Evolutionary conservation across 2,329 filamentous ascomycete species (phyloP).

Genomic region (Colletotrichum noveboracense): DNA sequence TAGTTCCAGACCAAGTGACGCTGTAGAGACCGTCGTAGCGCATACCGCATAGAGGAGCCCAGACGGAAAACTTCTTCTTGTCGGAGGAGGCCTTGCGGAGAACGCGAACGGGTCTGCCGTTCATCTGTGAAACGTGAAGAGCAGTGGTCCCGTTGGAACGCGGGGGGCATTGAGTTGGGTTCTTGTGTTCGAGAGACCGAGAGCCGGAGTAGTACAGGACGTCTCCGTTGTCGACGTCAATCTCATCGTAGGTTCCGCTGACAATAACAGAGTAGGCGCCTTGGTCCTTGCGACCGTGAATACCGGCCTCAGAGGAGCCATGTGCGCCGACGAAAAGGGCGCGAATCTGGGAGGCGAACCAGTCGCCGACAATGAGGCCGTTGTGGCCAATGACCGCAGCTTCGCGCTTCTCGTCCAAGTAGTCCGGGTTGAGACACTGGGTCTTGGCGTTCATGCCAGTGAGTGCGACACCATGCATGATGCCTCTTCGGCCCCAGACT

Average conservation of each 20-base stretch:
- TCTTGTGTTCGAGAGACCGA: slow-evolving; percentile 12
- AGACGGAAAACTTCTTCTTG: not conserved
- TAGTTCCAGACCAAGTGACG: slow-evolving; percentile 13
- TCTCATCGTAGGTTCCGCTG: slow-evolving; percentile 33
- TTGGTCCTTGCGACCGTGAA: slow-evolving; percentile 46
- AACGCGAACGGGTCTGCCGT: slow-evolving; percentile 30
- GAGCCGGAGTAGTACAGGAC: slow-evolving; percentile 29
- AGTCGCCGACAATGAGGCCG: slow-evolving; percentile 42
- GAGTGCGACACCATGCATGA: not conserved
- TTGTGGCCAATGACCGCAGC: slow-evolving; percentile 30
- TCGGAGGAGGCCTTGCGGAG: slow-evolving; percentile 27
- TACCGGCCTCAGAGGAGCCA: slow-evolving; percentile 52
- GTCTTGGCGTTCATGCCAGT: not conserved
- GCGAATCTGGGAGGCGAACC: slow-evolving; percentile 59
- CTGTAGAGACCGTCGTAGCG: slow-evolving; percentile 41
- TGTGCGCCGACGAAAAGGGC: slow-evolving; percentile 60
- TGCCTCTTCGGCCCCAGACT: not conserved
- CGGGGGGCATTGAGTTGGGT: not conserved
- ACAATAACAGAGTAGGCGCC: slow-evolving; percentile 64
- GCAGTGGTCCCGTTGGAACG: slow-evolving; percentile 21
- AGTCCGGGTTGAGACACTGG: not conserved
- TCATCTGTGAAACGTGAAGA: slow-evolving; percentile 23
- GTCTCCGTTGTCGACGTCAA: slow-evolving; percentile 30
- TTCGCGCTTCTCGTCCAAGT: not conserved
- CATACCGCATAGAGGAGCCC: slow-evolving; percentile 30